Evolutionary conservation across 306 rosid species (phyloP).

Genomic region (Quercus alba): DNA sequence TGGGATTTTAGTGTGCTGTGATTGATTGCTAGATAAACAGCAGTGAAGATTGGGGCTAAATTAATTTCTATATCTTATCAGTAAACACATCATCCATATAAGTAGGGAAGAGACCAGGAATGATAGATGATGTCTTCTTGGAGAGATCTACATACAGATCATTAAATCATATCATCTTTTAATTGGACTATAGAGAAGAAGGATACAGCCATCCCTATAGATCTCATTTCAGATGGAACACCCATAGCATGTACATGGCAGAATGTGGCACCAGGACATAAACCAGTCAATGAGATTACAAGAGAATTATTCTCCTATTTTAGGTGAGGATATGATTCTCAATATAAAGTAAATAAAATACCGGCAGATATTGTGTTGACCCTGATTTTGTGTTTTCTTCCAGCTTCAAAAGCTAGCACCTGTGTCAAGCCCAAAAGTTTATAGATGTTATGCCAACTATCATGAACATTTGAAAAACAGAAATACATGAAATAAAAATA

Average conservation of each 20-base stretch:
- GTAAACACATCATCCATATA: no score
- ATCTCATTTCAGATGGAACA: neutral
- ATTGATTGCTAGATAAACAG: no score
- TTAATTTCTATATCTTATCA: no score
- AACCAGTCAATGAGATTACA: neutral
- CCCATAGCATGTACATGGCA: neutral
- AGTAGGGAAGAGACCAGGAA: neutral
- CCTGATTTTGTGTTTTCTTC: slow-evolving; percentile 77
- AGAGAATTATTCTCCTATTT: neutral
- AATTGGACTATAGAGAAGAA: neutral
- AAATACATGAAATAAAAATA: neutral
- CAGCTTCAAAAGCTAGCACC: slow-evolving; percentile 99
- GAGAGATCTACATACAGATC: neutral
- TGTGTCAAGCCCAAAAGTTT: slow-evolving; percentile 16
- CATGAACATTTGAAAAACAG: neutral
- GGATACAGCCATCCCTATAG: neutral
- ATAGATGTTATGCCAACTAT: neutral
- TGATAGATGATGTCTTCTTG: neutral
- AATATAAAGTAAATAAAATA: slow-evolving; percentile 13
- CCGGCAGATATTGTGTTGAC: slow-evolving; percentile 94
- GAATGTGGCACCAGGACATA: neutral
- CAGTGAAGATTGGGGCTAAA: no score
- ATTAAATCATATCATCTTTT: neutral
- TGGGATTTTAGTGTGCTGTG: no score
- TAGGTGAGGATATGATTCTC: neutral